A percentile compares a stretch with the other conserved stretches of the same genome.
phyloP scores from a whole-genome alignment of 768 basidiomycete genomes.

The Leucocoprinus leucothites region DNA sequence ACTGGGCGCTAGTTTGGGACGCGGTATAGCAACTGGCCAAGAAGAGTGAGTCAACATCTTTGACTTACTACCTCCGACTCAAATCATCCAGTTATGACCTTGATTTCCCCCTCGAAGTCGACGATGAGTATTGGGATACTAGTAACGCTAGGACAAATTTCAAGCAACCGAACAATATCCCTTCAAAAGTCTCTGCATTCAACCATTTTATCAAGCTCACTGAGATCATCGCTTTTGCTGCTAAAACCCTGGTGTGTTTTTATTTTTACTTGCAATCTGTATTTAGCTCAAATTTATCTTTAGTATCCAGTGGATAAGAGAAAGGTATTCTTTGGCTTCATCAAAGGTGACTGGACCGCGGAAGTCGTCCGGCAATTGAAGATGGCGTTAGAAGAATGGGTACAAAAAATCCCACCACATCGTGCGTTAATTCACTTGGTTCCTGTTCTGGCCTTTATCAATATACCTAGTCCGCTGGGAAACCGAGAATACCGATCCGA shows the following conservation, averaged over 20 bases:
- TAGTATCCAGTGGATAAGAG: conserved; percentile 74
- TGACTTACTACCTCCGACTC: conserved; percentile 5
- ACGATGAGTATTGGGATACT: conserved; percentile 76
- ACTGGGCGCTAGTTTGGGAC: conserved; percentile 49
- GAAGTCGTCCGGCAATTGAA: conserved; percentile 67
- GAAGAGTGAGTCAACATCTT: conserved; percentile 52
- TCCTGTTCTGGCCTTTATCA: neutral
- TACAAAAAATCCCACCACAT: conserved; percentile 64
- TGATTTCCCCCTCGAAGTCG: conserved; percentile 78
- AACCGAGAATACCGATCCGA: conserved; percentile 41
- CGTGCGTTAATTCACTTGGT: conserved; percentile 35
- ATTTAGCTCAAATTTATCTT: neutral
- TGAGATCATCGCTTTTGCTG: conserved; percentile 64
- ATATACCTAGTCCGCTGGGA: conserved; percentile 42
- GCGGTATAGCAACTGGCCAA: conserved; percentile 54
- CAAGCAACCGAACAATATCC: conserved; percentile 62
- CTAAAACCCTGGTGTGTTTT: conserved; percentile 63
- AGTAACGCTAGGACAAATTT: conserved; percentile 49
- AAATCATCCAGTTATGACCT: conserved; percentile 68
- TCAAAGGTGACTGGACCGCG: conserved; percentile 49
- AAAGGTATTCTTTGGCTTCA: conserved; percentile 49
- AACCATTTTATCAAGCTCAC: conserved; percentile 62
- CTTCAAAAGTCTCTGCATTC: conserved; percentile 58
- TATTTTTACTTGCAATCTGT: neutral
- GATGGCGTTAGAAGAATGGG: conserved; percentile 69